Conservation (phyloP, 768 basidiomycete species). For the Pilatotrama ljubarskyi region DNA sequence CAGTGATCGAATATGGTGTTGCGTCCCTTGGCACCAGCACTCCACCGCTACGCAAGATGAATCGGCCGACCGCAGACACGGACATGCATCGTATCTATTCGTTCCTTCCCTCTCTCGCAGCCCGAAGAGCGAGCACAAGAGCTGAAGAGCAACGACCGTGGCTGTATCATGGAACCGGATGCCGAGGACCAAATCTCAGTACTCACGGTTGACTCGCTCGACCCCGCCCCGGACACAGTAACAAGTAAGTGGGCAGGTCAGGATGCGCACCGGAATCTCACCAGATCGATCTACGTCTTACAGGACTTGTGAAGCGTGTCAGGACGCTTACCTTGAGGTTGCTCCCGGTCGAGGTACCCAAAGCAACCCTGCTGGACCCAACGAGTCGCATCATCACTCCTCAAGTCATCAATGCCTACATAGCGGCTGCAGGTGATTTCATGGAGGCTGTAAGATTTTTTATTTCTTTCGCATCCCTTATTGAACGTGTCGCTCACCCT, state of each 20-base stretch:
- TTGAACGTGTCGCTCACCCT: slow-evolving; percentile 1
- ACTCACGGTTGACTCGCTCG: slow-evolving; percentile 23
- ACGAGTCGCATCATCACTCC: slow-evolving; percentile 86
- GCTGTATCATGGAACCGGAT: slow-evolving; percentile 1
- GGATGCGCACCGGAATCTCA: neutral
- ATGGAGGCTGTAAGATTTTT: slow-evolving; percentile 66
- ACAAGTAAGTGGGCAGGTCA: slow-evolving; percentile 54
- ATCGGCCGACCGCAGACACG: no score
- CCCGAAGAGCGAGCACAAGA: no score
- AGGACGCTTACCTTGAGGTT: slow-evolving; percentile 72
- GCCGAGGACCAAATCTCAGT: slow-evolving; percentile 39
- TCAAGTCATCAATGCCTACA: slow-evolving; percentile 73
- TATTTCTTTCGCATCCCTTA: neutral
- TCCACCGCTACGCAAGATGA: no score
- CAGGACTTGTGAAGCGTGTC: slow-evolving; percentile 81
- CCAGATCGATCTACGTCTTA: neutral
- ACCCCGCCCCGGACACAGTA: slow-evolving; percentile 68
- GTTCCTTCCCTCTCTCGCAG: no score
- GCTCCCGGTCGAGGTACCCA: slow-evolving; percentile 79
- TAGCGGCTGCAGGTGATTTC: slow-evolving; percentile 85
- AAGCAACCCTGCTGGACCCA: slow-evolving; percentile 62
- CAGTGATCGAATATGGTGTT: no score
- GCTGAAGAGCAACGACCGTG: no score
- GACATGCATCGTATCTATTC: no score
- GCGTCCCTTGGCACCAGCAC: no score